phyloP scores from a whole-genome alignment of 177 flowering plant species.

The Vitis hybrid region DNA sequence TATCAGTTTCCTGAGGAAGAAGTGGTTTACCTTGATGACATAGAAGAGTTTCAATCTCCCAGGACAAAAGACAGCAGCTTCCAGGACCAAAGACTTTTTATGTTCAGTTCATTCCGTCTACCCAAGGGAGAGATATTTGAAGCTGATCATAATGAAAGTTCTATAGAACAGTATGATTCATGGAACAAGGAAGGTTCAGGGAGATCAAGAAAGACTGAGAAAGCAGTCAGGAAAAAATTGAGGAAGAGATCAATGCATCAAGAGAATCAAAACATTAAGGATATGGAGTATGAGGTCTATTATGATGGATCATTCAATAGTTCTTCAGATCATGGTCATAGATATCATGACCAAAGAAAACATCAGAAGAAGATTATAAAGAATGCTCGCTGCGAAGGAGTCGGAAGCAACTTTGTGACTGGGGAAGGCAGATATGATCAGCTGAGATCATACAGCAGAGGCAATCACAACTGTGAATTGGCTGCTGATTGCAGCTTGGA shows the following conservation, averaged over 20 bases:
- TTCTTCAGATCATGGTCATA: constrained; percentile 8
- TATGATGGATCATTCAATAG: constrained; percentile 16
- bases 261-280: constrained; percentile 15
- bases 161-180: constrained; percentile 5
- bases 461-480: not conserved
- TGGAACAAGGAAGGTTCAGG: constrained; percentile 22
- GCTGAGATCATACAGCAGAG: not conserved
- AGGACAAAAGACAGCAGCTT: constrained; percentile 20
- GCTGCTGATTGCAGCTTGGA: constrained; percentile 26
- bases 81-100: constrained; percentile 56
- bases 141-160: constrained; percentile 4
- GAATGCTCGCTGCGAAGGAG: not conserved
- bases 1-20: constrained; percentile 30
- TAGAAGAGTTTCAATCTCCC: constrained; percentile 51
- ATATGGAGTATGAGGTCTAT: constrained; percentile 18
- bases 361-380: constrained; percentile 18
- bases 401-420: constrained; percentile 1
- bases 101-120: constrained; percentile 33
- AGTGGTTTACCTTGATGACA: constrained; percentile 55
- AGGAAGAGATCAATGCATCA: constrained; percentile 25
- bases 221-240: constrained; percentile 25
- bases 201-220: constrained; percentile 21
- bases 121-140: constrained; percentile 4
- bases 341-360: constrained; percentile 12
- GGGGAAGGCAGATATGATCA: not conserved